These are phyloP conservation scores for Cyclotella kingstonii DNA, from an alignment of 108 stramenopile genomes.

Conservation along the genomic window DNA sequence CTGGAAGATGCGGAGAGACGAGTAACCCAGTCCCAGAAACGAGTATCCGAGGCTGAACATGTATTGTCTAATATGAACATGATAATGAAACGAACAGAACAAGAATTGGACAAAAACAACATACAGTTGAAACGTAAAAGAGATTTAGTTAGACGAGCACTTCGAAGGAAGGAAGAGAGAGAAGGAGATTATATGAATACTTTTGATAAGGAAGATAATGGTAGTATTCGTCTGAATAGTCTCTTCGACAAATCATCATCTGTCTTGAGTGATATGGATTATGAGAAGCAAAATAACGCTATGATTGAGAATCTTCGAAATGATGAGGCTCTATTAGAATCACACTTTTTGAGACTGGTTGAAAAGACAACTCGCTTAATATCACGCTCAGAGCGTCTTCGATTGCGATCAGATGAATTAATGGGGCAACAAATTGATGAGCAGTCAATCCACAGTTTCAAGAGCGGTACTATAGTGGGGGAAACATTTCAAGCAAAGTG, in stretches of 20 bases:
- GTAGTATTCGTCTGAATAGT: constrained; percentile 13
- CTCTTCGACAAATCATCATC: constrained; percentile 1
- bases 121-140: constrained; percentile 20
- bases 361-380: constrained; percentile 37
- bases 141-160: constrained; percentile 30
- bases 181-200: not conserved
- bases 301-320: constrained; percentile 15
- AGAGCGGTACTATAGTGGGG: not conserved
- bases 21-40: constrained; percentile 9
- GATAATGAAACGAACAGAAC: constrained; percentile 21
- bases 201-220: constrained; percentile 1
- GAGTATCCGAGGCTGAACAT: constrained; percentile 20
- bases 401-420: constrained; percentile 30
- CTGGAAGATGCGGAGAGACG: constrained; percentile 20
- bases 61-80: constrained; percentile 5
- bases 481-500: not conserved
- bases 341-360: constrained; percentile 27
- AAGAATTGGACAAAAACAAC: constrained; percentile 21
- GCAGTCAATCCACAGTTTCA: not conserved
- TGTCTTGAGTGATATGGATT: constrained; percentile 20
- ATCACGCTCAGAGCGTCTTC: constrained; percentile 29
- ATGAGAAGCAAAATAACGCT: constrained; percentile 15
- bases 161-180: constrained; percentile 26
- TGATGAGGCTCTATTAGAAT: constrained; percentile 16
- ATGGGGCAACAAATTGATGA: constrained; percentile 18